Percentiles rank a stretch among this genome's conserved stretches.
These are phyloP conservation scores for Annulohypoxylon moriforme DNA, from an alignment of 495 filamentous ascomycete genomes.

Conservation along the genomic window DNA sequence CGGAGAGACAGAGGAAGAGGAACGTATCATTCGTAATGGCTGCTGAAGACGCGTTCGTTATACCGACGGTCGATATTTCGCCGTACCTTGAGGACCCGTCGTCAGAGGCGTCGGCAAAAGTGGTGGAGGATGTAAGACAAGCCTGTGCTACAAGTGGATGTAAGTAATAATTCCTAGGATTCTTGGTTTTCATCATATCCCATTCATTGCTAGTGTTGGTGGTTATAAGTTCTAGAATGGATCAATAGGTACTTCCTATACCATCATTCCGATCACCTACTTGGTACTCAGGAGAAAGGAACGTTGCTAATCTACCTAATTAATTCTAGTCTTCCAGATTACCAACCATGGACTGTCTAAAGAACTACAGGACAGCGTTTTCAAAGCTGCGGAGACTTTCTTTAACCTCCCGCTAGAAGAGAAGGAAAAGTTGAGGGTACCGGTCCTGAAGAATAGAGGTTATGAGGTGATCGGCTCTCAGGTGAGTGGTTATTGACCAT, in stretches of 20 bases:
- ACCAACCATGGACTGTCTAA: slow-evolving; percentile 55
- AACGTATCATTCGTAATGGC: slow-evolving; percentile 3
- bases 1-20: background rate
- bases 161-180: slow-evolving; percentile 7
- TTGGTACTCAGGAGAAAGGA: background rate
- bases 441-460: slow-evolving; percentile 60
- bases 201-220: background rate
- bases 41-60: slow-evolving; percentile 29
- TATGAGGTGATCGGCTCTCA: slow-evolving; percentile 64
- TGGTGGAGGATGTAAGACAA: slow-evolving; percentile 51
- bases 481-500: slow-evolving; percentile 6
- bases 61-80: slow-evolving; percentile 49
- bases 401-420: slow-evolving; percentile 61
- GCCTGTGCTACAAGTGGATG: slow-evolving; percentile 65
- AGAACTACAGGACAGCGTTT: slow-evolving; percentile 50
- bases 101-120: slow-evolving; percentile 32
- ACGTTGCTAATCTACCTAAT: background rate
- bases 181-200: background rate
- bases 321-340: slow-evolving; percentile 61
- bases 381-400: slow-evolving; percentile 56
- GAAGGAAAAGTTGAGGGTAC: slow-evolving; percentile 55
- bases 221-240: background rate
- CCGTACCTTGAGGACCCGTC: slow-evolving; percentile 49
- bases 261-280: background rate
- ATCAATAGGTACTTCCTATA: background rate